Evolutionary conservation across 1,284 basidiomycete genomes (phyloP).

Genomic region (Tylopilus orsonianus): DNA sequence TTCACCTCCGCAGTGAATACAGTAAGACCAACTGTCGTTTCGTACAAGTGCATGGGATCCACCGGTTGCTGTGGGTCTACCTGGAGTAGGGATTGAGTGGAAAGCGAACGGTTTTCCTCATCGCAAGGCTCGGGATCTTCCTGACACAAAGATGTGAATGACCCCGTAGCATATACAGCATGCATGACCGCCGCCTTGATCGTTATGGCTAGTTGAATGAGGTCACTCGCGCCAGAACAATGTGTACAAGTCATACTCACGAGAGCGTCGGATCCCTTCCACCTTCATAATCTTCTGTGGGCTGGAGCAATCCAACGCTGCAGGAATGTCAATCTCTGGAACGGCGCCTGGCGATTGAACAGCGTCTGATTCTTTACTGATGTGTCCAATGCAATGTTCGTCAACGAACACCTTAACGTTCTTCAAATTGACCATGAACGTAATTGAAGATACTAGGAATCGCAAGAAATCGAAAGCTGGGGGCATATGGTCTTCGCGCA

Average conservation of each 20-base stretch:
- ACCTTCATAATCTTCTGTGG: slow-evolving; percentile 56
- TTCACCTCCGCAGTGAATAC: slow-evolving; percentile 80
- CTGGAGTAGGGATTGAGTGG: neutral
- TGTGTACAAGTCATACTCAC: neutral
- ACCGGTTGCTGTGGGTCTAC: neutral
- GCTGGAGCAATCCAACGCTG: slow-evolving; percentile 45
- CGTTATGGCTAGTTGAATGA: neutral
- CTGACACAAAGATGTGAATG: neutral
- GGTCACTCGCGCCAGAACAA: neutral
- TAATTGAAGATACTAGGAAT: slow-evolving; percentile 89
- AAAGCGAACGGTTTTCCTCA: neutral
- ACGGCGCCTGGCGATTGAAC: slow-evolving; percentile 58
- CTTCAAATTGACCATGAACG: slow-evolving; percentile 83
- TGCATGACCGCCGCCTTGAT: slow-evolving; percentile 2
- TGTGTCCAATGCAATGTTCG: slow-evolving; percentile 68
- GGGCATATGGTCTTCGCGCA: slow-evolving; percentile 86
- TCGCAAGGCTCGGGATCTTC: neutral
- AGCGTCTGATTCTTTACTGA: slow-evolving; percentile 67
- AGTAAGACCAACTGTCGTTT: slow-evolving; percentile 70
- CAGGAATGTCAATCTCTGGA: slow-evolving; percentile 50
- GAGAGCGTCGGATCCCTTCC: neutral
- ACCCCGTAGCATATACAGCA: neutral
- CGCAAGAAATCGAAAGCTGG: slow-evolving; percentile 81
- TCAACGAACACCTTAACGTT: slow-evolving; percentile 79
- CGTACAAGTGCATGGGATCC: slow-evolving; percentile 34